Conservation (phyloP, 176 grass and related monocot species). For the Eleusine coracana region DNA sequence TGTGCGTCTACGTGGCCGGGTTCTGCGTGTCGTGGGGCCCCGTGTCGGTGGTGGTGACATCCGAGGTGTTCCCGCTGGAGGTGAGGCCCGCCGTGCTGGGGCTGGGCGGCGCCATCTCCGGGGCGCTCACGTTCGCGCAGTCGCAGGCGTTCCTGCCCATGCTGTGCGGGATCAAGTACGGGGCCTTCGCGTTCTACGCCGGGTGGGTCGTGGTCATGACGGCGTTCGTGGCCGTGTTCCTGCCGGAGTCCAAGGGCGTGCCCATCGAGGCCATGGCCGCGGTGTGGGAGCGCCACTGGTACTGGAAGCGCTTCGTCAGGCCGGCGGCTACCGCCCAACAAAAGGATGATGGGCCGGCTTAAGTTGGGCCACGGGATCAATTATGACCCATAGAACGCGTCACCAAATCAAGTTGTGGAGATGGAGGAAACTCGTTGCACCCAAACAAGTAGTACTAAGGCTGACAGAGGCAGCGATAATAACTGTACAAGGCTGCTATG, state of each 20-base stretch:
- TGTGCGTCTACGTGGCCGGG: conserved; percentile 63
- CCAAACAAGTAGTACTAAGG: too few relatives aligned
- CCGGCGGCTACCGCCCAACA: neutral
- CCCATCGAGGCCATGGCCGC: conserved; percentile 61
- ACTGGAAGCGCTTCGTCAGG: conserved; percentile 68
- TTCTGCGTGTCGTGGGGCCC: conserved; percentile 82
- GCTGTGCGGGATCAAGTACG: conserved; percentile 74
- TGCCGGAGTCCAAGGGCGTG: conserved; percentile 80
- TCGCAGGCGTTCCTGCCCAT: conserved; percentile 81
- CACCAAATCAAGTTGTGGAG: too few relatives aligned
- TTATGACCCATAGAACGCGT: too few relatives aligned
- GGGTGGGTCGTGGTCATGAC: conserved; percentile 75
- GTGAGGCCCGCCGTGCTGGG: conserved; percentile 70
- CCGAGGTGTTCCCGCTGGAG: conserved; percentile 89
- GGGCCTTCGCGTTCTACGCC: conserved; percentile 66
- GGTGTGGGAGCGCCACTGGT: conserved; percentile 63
- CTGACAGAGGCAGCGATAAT: neutral
- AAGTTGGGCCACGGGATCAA: neutral
- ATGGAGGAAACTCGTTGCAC: too few relatives aligned
- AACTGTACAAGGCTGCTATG: conserved; percentile 2
- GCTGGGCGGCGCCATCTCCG: conserved; percentile 59
- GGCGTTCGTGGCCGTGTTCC: conserved; percentile 54
- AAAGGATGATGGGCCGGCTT: neutral
- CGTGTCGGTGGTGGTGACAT: conserved; percentile 61
- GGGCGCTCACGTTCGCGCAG: conserved; percentile 65